phyloP scores from a whole-genome alignment of 139 green algal species.

The Closterium sp. region DNA sequence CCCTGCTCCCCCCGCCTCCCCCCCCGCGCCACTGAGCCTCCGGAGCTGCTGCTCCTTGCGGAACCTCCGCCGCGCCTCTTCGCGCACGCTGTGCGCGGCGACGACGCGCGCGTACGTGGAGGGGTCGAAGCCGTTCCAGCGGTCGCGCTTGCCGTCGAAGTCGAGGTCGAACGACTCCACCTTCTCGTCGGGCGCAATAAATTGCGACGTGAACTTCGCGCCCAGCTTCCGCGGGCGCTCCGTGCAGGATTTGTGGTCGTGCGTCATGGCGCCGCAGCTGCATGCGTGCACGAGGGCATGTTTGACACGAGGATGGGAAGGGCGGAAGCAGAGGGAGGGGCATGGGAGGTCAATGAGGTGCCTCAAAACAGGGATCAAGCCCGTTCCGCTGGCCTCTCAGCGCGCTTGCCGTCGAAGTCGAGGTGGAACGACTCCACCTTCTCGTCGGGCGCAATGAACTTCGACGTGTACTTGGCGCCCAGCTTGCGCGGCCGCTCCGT shows the following conservation, averaged over 20 bases:
- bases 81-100: constrained; percentile 70
- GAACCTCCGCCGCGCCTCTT: constrained; percentile 62
- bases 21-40: neutral
- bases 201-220: constrained; percentile 64
- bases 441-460: constrained; percentile 84
- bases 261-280: neutral
- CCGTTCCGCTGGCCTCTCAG: no score
- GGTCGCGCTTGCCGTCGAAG: constrained; percentile 90
- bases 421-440: constrained; percentile 84
- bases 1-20: neutral
- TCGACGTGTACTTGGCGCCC: constrained; percentile 64
- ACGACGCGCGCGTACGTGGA: constrained; percentile 61
- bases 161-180: constrained; percentile 77
- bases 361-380: no score
- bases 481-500: neutral
- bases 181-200: constrained; percentile 90
- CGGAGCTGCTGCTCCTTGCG: constrained; percentile 65
- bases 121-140: constrained; percentile 88
- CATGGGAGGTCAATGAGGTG: no score
- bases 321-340: no score
- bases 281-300: no score
- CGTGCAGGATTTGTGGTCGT: neutral
- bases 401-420: constrained; percentile 85
- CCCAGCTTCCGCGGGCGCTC: neutral
- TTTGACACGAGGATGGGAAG: no score